Base-by-base conservation (phyloP, 495 filamentous ascomycete genomes). In the Aspergillus affinis region DNA sequence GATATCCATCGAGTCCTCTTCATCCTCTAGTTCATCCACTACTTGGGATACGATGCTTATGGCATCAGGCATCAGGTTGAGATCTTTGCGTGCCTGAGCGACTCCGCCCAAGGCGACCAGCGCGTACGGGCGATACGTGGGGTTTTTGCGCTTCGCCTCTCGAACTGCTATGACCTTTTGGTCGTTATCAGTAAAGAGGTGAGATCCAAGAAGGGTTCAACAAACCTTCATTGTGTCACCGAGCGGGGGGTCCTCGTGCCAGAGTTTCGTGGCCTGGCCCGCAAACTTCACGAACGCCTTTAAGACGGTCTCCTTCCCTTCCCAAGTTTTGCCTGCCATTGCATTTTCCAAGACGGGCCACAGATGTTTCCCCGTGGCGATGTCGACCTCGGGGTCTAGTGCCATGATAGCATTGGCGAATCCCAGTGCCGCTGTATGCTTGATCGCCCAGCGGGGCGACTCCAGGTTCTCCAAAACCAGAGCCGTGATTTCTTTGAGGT, bases 111-210 rank as follows among this genome's bases (percentile, higher is more conserved):
- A 76, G 46, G 83, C 87, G 54, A 79, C 74, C 56, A 97, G 76
- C 18, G 90, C 91, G 68, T 89, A 81, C 20, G 87, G 89, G 15
- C 90, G 84, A 72, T 97, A 98, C 3, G 77, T 72, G 23, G 83
- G 81, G 69, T 97, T 98, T 62, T 90, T 90, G 17, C 94, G 86
- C 77, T 92, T 96, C 9, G 92, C 92, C 81, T 98, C 94, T 54
- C 93, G 85, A 54, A 93, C 73, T 19, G 86, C 81, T 62, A 97
- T 90, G 7, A 67, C 70, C 76, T 79, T 36, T 53, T 26, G 44
- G 30, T 41, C 53, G 48, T 48, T n/a, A 19, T 18, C 51, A 58
- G 46, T 54, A 53, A 54, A 51, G 9, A 29, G 26, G 12, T n/a
- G n/a, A n/a, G n/a, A n/a, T n/a, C n/a, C n/a, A n/a, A n/a, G 29